A percentile compares a stretch with the other conserved stretches of the same genome.
Conservation (phyloP, 2,329 filamentous ascomycete genomes). For the Celoporthe dispersa region DNA sequence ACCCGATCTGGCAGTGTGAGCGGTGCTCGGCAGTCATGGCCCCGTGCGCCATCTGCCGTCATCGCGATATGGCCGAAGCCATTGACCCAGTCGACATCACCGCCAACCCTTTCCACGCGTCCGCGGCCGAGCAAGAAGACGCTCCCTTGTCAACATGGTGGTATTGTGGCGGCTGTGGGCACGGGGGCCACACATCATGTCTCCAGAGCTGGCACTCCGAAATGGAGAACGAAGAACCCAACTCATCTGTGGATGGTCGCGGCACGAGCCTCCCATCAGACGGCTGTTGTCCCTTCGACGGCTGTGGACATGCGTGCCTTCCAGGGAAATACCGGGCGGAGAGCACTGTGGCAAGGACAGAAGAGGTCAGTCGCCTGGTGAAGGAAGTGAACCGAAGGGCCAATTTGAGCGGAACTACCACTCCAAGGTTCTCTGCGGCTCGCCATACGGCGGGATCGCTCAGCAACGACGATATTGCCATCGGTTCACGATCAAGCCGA, state of each 20-base stretch:
- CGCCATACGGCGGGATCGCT: conserved; percentile 13
- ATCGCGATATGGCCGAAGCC: conserved; percentile 51
- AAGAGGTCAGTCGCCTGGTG: conserved; percentile 56
- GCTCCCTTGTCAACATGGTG: conserved; percentile 57
- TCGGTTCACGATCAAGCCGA: conserved; percentile 16
- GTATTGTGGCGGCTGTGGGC: conserved; percentile 65
- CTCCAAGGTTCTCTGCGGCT: conserved; percentile 23
- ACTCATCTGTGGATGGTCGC: conserved; percentile 19
- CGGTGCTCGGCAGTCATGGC: conserved; percentile 58
- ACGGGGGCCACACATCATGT: conserved; percentile 66
- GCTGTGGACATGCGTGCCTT: conserved; percentile 67
- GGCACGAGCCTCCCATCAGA: conserved; percentile 43
- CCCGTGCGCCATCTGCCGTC: conserved; percentile 63
- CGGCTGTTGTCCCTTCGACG: conserved; percentile 67
- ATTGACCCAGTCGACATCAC: conserved; percentile 29
- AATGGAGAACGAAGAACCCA: conserved; percentile 37
- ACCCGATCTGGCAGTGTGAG: conserved; percentile 61
- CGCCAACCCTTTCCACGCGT: background rate
- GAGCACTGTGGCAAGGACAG: conserved; percentile 47
- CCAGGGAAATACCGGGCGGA: conserved; percentile 60
- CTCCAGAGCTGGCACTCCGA: conserved; percentile 61
- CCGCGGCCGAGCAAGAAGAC: conserved; percentile 9
- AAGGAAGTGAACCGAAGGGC: conserved; percentile 41
- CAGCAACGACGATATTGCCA: conserved; percentile 11
- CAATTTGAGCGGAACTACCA: conserved; percentile 29